Evolutionary conservation across 2,329 filamentous ascomycete genomes (phyloP).

Genomic region (Penicillium sp.): DNA sequence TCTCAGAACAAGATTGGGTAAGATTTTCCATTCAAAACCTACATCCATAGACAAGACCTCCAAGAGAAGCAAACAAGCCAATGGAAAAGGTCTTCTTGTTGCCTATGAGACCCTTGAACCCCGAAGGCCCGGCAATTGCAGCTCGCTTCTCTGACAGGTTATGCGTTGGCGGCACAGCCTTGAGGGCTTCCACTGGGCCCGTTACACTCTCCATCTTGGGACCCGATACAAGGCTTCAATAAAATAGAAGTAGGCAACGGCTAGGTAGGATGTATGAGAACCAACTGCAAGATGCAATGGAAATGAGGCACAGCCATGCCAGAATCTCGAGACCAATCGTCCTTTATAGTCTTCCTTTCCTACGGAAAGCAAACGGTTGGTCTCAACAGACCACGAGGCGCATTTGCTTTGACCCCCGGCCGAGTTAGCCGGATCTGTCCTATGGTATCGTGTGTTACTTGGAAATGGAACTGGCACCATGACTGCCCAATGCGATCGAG

Average conservation of each 20-base stretch:
- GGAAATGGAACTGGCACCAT: no score
- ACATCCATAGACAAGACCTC: conserved; percentile 11
- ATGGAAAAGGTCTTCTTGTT: conserved; percentile 7
- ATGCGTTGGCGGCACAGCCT: background rate
- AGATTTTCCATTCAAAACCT: background rate
- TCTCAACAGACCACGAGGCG: background rate
- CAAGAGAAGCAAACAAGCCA: conserved; percentile 7
- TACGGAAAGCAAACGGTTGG: background rate
- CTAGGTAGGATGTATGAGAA: background rate
- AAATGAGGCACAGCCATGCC: background rate
- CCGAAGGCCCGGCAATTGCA: conserved; percentile 5
- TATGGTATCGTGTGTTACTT: no score
- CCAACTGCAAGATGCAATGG: background rate
- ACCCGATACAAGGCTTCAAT: background rate
- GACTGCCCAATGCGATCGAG: background rate
- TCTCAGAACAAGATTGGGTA: background rate
- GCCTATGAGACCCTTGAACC: conserved; percentile 6
- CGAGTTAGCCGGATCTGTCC: background rate
- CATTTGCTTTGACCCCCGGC: background rate
- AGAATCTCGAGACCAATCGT: background rate
- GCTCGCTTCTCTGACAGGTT: conserved; percentile 6
- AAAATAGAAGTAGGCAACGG: background rate
- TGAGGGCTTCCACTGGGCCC: background rate
- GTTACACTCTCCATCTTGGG: background rate
- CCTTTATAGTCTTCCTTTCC: background rate